These are phyloP conservation scores for Bruguiera parviflora DNA, from an alignment of 345 rosid species.

Conservation along the genomic window DNA sequence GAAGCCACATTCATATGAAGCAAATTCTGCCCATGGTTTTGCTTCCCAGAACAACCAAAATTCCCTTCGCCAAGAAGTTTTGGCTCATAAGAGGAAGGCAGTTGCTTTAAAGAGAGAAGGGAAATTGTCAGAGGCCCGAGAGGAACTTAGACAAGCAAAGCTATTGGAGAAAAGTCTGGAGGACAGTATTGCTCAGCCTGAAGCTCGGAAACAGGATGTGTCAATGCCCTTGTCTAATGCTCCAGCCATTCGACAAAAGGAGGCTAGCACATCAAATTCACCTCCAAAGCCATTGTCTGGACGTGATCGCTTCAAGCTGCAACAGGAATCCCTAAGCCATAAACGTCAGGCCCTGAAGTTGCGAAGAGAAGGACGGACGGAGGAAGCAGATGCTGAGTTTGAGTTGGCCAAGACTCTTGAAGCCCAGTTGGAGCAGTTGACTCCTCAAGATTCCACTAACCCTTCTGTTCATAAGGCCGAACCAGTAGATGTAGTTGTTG, in stretches of 20 bases:
- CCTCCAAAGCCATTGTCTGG: conserved; percentile 61
- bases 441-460: conserved; percentile 41
- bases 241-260: conserved; percentile 40
- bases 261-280: conserved; percentile 34
- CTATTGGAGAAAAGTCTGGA: conserved; percentile 60
- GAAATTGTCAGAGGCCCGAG: conserved; percentile 71
- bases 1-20: conserved; percentile 18
- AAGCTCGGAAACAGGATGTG: conserved; percentile 17
- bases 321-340: conserved; percentile 79
- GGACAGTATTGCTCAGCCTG: conserved; percentile 34
- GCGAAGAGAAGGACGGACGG: conserved; percentile 64
- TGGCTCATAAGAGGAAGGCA: conserved; percentile 72
- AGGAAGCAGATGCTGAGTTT: conserved; percentile 90
- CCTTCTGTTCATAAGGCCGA: conserved; percentile 24
- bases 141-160: conserved; percentile 75
- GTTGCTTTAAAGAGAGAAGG: conserved; percentile 80
- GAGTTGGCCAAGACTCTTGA: conserved; percentile 89
- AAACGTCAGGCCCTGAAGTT: conserved; percentile 86
- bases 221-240: conserved; percentile 19
- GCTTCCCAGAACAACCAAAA: conserved; percentile 37
- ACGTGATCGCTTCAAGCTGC: conserved; percentile 83
- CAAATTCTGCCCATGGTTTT: conserved; percentile 24
- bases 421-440: conserved; percentile 65
- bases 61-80: conserved; percentile 53
- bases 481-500: conserved; percentile 43